Evolutionary conservation across 1,139 yeast genomes (phyloP).

Genomic region (Yamadazyma spencermartinsiae): DNA sequence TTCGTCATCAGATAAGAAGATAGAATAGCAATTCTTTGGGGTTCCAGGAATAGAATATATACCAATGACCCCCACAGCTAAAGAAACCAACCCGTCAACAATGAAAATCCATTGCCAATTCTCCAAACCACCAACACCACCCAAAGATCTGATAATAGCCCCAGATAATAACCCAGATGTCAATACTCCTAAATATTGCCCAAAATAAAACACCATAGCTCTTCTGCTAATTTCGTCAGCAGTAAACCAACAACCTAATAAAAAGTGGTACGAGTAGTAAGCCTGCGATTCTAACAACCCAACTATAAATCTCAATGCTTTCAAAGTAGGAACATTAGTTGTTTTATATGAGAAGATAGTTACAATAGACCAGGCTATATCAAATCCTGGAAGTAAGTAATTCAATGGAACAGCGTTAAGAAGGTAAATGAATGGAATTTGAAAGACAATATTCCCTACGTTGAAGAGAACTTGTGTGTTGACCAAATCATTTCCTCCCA

Average conservation of each 20-base stretch:
- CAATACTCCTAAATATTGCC: constrained; percentile 60
- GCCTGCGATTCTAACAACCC: constrained; percentile 66
- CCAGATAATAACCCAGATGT: constrained; percentile 67
- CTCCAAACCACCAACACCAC: constrained; percentile 48
- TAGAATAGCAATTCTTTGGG: constrained; percentile 58
- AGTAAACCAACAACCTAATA: constrained; percentile 61
- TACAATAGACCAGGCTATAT: constrained; percentile 65
- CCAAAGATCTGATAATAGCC: constrained; percentile 51
- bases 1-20: constrained; percentile 62
- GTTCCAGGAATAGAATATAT: constrained; percentile 68
- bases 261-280: constrained; percentile 59
- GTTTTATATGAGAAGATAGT: constrained; percentile 57
- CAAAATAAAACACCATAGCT: constrained; percentile 60
- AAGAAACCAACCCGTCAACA: constrained; percentile 62
- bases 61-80: constrained; percentile 63
- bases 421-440: constrained; percentile 49
- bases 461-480: constrained; percentile 59
- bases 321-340: constrained; percentile 46
- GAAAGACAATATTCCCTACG: constrained; percentile 60
- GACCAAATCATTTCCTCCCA: constrained; percentile 68
- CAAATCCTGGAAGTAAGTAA: constrained; percentile 57
- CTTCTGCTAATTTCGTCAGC: constrained; percentile 60
- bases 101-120: constrained; percentile 80
- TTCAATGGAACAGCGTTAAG: constrained; percentile 52
- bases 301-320: constrained; percentile 59